phyloP scores from a whole-genome alignment of 1,284 basidiomycete genomes.

The Trichosporon sp. region DNA sequence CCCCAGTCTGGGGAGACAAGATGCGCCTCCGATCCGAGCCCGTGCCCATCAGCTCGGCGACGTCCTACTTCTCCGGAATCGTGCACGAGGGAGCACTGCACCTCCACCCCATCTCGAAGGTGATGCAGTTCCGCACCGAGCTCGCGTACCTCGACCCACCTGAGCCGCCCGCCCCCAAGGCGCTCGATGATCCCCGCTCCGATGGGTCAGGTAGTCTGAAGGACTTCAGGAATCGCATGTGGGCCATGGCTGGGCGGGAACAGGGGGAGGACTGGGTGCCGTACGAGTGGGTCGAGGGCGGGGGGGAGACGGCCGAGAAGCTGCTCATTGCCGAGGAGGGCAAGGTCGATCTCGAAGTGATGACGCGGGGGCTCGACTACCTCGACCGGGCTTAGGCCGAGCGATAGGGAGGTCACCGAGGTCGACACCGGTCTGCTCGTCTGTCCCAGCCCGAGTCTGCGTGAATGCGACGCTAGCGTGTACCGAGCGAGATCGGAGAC shows the following conservation, averaged over 20 bases:
- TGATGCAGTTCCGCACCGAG: slow-evolving; percentile 53
- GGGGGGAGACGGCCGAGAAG: slow-evolving; percentile 38
- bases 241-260: slow-evolving; percentile 45
- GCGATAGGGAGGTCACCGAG: not conserved
- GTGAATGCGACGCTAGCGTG: too few species aligned
- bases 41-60: slow-evolving; percentile 45
- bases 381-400: slow-evolving; percentile 37
- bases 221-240: slow-evolving; percentile 56
- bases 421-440: too few species aligned
- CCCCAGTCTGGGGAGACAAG: slow-evolving; percentile 53
- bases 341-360: slow-evolving; percentile 42
- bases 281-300: slow-evolving; percentile 45
- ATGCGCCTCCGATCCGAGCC: slow-evolving; percentile 49
- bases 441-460: too few species aligned
- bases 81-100: slow-evolving; percentile 54
- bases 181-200: slow-evolving; percentile 46
- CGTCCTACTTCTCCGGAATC: slow-evolving; percentile 47
- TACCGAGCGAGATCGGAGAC: too few species aligned
- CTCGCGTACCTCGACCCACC: slow-evolving; percentile 48
- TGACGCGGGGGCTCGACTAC: slow-evolving; percentile 48
- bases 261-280: slow-evolving; percentile 51
- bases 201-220: slow-evolving; percentile 54
- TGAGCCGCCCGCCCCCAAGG: not conserved
- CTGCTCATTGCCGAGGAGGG: slow-evolving; percentile 45
- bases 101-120: slow-evolving; percentile 48